Percentiles rank a stretch among this genome's conserved stretches.
Conservation (phyloP, 1,284 basidiomycete species). For the Moesziomyces aphidis region DNA sequence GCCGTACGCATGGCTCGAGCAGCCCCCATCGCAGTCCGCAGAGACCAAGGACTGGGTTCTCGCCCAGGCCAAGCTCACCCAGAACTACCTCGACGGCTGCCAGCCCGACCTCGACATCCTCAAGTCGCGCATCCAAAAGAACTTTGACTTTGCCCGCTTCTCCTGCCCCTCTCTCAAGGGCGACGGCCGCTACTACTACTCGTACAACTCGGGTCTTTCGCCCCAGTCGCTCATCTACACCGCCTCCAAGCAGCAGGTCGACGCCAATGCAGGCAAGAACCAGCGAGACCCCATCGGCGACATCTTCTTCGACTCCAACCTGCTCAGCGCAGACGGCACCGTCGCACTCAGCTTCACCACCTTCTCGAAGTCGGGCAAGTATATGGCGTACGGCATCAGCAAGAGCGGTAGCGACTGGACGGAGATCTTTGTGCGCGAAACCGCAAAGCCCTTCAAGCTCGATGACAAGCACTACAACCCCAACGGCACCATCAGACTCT, state of each 20-base stretch:
- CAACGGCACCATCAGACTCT: constrained; percentile 43
- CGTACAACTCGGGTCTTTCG: constrained; percentile 63
- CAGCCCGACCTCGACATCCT: constrained; percentile 56
- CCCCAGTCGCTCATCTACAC: constrained; percentile 62
- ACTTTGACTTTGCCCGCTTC: constrained; percentile 63
- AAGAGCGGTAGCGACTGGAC: constrained; percentile 65
- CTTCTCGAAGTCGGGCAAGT: constrained; percentile 63
- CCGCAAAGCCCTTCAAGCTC: constrained; percentile 54
- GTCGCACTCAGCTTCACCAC: constrained; percentile 56
- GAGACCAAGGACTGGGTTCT: constrained; percentile 64
- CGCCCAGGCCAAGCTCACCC: constrained; percentile 59
- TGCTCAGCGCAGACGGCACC: constrained; percentile 62
- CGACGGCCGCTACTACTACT: constrained; percentile 64
- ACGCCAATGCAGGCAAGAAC: constrained; percentile 34
- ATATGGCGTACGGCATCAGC: constrained; percentile 63
- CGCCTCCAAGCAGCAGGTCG: constrained; percentile 51
- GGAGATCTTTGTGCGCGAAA: constrained; percentile 60
- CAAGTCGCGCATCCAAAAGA: constrained; percentile 56
- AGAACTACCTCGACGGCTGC: constrained; percentile 53
- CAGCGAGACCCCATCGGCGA: constrained; percentile 54
- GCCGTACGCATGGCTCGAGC: constrained; percentile 66
- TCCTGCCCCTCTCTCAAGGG: constrained; percentile 60
- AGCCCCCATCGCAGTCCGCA: constrained; percentile 57
- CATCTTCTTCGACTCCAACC: constrained; percentile 64
- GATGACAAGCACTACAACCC: constrained; percentile 39